These are phyloP conservation scores for Vigna reflexopilosa DNA, from an alignment of 306 rosid genomes.

Conservation along the genomic window DNA sequence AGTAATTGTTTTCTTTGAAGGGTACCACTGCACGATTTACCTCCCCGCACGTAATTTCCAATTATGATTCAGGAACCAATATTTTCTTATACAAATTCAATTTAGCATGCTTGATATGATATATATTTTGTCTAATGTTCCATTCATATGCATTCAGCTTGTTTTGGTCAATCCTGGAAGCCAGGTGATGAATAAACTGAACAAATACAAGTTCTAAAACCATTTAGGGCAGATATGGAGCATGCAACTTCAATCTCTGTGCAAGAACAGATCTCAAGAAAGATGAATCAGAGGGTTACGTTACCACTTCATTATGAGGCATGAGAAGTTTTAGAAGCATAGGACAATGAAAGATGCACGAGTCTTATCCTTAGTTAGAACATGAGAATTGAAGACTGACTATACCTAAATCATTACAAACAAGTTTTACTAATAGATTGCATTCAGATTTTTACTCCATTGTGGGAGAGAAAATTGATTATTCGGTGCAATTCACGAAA, in stretches of 20 bases:
- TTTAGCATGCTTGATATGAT: constrained; percentile 5
- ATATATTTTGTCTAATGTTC: not conserved
- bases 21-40: too few relatives aligned
- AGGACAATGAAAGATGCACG: too few relatives aligned
- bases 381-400: too few relatives aligned
- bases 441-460: not conserved
- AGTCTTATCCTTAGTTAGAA: too few relatives aligned
- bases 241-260: constrained; percentile 78
- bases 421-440: too few relatives aligned
- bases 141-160: constrained; percentile 52
- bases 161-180: constrained; percentile 85
- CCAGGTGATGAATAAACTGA: constrained; percentile 93
- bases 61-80: not conserved
- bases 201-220: constrained; percentile 69
- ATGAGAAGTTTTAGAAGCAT: too few relatives aligned
- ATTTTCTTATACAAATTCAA: not conserved
- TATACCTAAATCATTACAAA: too few relatives aligned
- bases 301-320: constrained; percentile 31
- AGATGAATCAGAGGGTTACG: constrained; percentile 59
- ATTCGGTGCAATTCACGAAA: too few relatives aligned
- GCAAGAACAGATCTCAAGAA: constrained; percentile 48
- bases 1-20: too few relatives aligned
- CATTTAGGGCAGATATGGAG: constrained; percentile 70
- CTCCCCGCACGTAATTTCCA: not conserved
- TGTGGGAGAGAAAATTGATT: too few relatives aligned